Base-by-base conservation (phyloP, 2,329 filamentous ascomycete genomes). In the Thelonectria discophora region DNA sequence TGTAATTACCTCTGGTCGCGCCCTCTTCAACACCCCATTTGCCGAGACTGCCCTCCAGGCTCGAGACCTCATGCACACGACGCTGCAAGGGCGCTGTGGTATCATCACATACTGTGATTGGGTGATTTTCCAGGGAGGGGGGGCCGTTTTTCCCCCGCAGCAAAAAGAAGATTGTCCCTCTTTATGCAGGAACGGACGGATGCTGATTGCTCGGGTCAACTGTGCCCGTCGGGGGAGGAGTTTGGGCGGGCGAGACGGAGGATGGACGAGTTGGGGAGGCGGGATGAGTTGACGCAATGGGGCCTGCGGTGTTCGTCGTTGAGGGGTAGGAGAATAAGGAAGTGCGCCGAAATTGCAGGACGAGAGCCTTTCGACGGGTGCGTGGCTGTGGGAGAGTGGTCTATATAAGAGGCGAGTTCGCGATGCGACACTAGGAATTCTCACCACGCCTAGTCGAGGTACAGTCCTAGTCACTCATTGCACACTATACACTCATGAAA, bases 291-390 rank as follows among this genome's bases (percentile, higher is more conserved):
- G 50, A 32, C 37, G 50, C 45, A 37, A 59, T 55, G 32, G 21
- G 12, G 37, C 39, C 30, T 37, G 27, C 18, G 32, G 52, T 30
- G 18, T 30, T 45, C 32, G 37, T 43, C 12, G 13, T 30, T 15
- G 18, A 21, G 17, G 17, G 34, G 13, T 21, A 42, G 45, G 53
- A 27, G 24, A 48, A 30, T 30, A 13, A 21, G 24, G 46, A 48
- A 21, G 15, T 55, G 46, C 46, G 34, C 58, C 52, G 58, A 60
- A 52, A 60, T 60, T 60, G 27, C 51, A 40, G 30, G 30, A 46
- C 21, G 9, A 42, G 17, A 10, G 39, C 9, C 17, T 42, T 43
- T 43, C 40, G 13, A 43, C 4, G 9, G n/a, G 4, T 1, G 40
- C 20, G 3, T 17, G 40, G n/a, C 18, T 17, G 5, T 3, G n/a